Base-by-base conservation (phyloP, 2,329 filamentous ascomycete genomes). In the Verticillium nubilum region DNA sequence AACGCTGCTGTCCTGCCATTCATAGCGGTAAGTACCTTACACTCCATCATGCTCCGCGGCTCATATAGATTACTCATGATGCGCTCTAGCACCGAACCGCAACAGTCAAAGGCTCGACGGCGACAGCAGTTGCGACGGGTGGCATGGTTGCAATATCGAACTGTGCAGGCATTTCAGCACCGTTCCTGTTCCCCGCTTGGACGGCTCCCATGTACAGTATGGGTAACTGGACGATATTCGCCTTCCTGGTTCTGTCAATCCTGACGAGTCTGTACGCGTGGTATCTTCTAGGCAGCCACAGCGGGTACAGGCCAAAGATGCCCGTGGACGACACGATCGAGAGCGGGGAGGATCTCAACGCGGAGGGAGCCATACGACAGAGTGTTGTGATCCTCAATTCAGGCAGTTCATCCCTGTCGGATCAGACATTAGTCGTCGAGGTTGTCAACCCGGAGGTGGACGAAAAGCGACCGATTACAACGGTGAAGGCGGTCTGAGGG, bases 131-230 rank as follows among this genome's bases (percentile, higher is more conserved):
- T 19, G 70, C 68, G 2, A 70, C 69, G 2, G 70, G 66, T 13
- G 70, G 70, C 17, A 71, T 70, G 67, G 70, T 72, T 7, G 62
- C 69, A 59, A 68, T 72, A 17, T 65, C 67, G 29, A 72, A 72
- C 62, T 68, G 63, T 1, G 69, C 69, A 5, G 70, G 70, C 2
- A 70, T 72, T 29, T 62, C 70, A 12, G 68, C 69, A 0, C 67
- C 69, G 9, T 72, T 72, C 60, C 59, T 70, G 5, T 72, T 72
- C 60, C 68, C 68, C 1, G 58, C 64, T 53, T 59, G 25, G 56
- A 67, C 65, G 12, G 61, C 60, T 0, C 68, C 68, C 25, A 67
- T 70, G 67, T 70, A 68, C 59, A 61, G 64, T 0, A 69, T 67
- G 67, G 67, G 68, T 10, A 70, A 70, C 60, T 70, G 68, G 68